Evolutionary conservation across 2,329 filamentous ascomycete genomes (phyloP), one percentile per base, ranked within the genome.

Genomic region (Fusarium multiceps): DNA sequence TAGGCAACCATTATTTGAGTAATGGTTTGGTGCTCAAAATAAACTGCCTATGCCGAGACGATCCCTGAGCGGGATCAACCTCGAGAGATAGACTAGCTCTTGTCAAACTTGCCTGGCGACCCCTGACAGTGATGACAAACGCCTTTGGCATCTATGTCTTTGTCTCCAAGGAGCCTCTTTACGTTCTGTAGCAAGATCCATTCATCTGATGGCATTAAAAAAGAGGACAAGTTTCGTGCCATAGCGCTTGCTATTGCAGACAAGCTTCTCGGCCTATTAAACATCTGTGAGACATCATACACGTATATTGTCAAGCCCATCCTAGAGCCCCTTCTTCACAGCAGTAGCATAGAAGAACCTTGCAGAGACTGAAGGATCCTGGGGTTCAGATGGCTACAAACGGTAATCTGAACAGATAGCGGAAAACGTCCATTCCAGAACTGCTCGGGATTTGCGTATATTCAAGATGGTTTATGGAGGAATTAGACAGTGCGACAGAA

Each of bases 361-460:
- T 41, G 7, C 13, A 41, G 13, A 6, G 43, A 56, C 43, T 56
- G 30, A 30, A 56, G 11, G 27, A 13, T 48, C 7, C 42, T 47
- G 25, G 43, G 53, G 53, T 56, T 56, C n/a, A 56, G 11, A 48
- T 56, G 25, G 53, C 43, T 47, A 56, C 21, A 56, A 9, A 56
- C 8, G 10, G 16, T 20, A n/a, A 55, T 55, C 3, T 40, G 46
- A 9, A 55, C 21, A 55, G 25, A 8, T 25, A 2, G 25, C 8
- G 25, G 8, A 25, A 25, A 25, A 25, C 25, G 25, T 25, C 25
- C 8, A 25, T 25, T 25, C 25, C 25, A 25, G 25, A 25, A 25
- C 25, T 25, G 25, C 25, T 25, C 25, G 25, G 25, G 6, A 25
- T 25, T 25, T 25, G 25, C 25, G 25, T 25, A 25, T 25, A 4